phyloP scores from a whole-genome alignment of 306 rosid genomes.

The Quercus gilva region DNA sequence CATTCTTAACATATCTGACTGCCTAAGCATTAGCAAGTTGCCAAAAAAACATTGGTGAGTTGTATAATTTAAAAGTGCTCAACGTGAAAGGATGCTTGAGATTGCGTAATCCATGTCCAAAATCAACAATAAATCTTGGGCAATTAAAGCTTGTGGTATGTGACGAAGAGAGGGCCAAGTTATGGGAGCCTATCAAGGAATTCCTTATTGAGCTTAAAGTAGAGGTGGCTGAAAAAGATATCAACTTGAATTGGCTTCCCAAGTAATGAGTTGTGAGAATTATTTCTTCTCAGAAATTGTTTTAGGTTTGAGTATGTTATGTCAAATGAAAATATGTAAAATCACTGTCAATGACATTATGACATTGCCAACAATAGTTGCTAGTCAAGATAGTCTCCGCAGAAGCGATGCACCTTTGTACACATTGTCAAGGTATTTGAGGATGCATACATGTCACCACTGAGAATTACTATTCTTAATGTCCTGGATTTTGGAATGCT shows the following conservation, averaged over 20 bases:
- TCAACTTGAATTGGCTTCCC: constrained; percentile 43
- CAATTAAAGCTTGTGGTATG: constrained; percentile 42
- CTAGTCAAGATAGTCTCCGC: constrained; percentile 45
- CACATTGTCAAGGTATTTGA: constrained; percentile 83
- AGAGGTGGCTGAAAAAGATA: constrained; percentile 26
- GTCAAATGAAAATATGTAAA: too few relatives aligned
- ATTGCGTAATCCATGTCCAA: constrained; percentile 31
- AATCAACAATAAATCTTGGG: constrained; percentile 33
- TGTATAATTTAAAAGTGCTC: constrained; percentile 33
- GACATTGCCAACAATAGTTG: too few relatives aligned
- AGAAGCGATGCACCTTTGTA: constrained; percentile 78
- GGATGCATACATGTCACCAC: constrained; percentile 94
- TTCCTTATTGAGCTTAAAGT: constrained; percentile 1
- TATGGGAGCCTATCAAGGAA: constrained; percentile 23
- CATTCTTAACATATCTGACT: constrained; percentile 54
- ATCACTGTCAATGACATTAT: too few relatives aligned
- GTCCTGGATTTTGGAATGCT: constrained; percentile 73
- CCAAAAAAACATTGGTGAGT: constrained; percentile 50
- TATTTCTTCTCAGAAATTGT: background rate
- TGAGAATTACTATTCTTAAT: constrained; percentile 89
- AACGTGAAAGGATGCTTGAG: constrained; percentile 39
- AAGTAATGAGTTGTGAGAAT: background rate
- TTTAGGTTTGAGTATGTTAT: background rate
- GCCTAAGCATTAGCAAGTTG: constrained; percentile 38
- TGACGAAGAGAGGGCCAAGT: constrained; percentile 42